Evolutionary conservation across 2,329 filamentous ascomycete genomes (phyloP).

Genomic region (Colletotrichum sp.): DNA sequence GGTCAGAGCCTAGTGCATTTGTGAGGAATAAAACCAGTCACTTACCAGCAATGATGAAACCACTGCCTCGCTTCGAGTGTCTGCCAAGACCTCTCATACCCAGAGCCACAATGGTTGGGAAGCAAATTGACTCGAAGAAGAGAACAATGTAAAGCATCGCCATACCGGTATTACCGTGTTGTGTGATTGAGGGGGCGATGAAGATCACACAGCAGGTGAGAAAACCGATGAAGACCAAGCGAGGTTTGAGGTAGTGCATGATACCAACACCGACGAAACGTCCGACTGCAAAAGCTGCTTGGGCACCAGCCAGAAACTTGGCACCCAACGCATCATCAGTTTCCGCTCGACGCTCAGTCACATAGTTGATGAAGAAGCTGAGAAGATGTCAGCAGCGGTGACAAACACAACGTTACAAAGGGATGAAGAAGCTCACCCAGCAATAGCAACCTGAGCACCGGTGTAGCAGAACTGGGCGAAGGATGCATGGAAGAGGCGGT

Average conservation of each 20-base stretch:
- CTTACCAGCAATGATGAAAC: constrained; percentile 61
- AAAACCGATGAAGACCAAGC: constrained; percentile 40
- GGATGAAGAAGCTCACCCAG: constrained; percentile 54
- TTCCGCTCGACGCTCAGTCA: constrained; percentile 55
- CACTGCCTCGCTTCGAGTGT: constrained; percentile 78
- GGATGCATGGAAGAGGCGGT: constrained; percentile 77
- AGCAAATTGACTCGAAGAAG: constrained; percentile 64
- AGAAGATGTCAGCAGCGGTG: constrained; percentile 65
- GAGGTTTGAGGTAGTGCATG: constrained; percentile 42
- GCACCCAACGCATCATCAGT: constrained; percentile 60
- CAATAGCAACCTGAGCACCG: constrained; percentile 72
- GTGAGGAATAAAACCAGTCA: neutral
- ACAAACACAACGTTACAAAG: constrained; percentile 45
- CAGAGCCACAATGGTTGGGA: constrained; percentile 64
- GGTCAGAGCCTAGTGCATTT: constrained; percentile 69
- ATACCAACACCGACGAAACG: constrained; percentile 68
- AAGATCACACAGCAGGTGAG: constrained; percentile 62
- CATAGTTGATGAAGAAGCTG: constrained; percentile 77
- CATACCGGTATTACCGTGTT: constrained; percentile 55
- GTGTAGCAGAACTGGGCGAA: constrained; percentile 82
- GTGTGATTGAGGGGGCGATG: constrained; percentile 49
- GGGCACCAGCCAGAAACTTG: constrained; percentile 75
- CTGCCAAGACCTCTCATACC: constrained; percentile 67
- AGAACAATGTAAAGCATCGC: constrained; percentile 59
- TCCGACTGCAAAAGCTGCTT: constrained; percentile 74